Conservation (phyloP, 805 yeast genomes). For the Starmerella ratchasimensis region DNA sequence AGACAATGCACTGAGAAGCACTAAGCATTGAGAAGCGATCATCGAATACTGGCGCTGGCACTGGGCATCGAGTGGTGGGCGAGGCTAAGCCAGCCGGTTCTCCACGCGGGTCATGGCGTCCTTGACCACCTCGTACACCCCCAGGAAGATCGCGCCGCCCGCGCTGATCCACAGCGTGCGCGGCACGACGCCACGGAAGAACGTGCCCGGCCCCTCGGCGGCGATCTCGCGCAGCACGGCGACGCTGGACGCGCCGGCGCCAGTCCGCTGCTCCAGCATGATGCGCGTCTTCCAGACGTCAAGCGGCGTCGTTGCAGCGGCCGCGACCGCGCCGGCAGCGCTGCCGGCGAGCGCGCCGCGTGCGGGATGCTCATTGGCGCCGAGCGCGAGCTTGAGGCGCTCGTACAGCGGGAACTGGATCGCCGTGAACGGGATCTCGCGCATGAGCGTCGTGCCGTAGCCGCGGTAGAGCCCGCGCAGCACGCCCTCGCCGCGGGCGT, state of each 20-base stretch:
- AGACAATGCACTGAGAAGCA: too few relatives aligned
- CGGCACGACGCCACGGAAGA: conserved; percentile 81
- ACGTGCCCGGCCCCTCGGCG: conserved; percentile 54
- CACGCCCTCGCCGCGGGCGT: conserved; percentile 65
- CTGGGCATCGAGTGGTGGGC: too few relatives aligned
- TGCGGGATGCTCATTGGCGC: conserved; percentile 37
- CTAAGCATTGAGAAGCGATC: too few relatives aligned
- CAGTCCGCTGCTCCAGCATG: conserved; percentile 43
- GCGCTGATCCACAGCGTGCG: conserved; percentile 95
- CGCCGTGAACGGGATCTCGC: conserved; percentile 94
- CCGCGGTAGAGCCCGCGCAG: conserved; percentile 78
- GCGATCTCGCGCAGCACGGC: conserved; percentile 39
- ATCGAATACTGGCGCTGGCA: too few relatives aligned
- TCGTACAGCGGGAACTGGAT: conserved; percentile 94
- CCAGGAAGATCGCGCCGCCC: conserved; percentile 95
- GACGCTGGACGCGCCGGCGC: conserved; percentile 29
- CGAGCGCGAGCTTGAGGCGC: conserved; percentile 49
- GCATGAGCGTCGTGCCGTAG: conserved; percentile 78
- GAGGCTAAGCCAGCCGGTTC: too few relatives aligned
- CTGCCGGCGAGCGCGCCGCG: conserved; percentile 87
- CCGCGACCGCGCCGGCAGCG: conserved; percentile 86
- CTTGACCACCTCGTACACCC: conserved; percentile 56
- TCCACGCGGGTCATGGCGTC: neutral
- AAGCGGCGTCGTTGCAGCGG: conserved; percentile 86
- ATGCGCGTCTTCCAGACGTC: conserved; percentile 89